Evolutionary conservation across 2,329 filamentous ascomycete species (phyloP).

Genomic region (Magnaporthales sp.): DNA sequence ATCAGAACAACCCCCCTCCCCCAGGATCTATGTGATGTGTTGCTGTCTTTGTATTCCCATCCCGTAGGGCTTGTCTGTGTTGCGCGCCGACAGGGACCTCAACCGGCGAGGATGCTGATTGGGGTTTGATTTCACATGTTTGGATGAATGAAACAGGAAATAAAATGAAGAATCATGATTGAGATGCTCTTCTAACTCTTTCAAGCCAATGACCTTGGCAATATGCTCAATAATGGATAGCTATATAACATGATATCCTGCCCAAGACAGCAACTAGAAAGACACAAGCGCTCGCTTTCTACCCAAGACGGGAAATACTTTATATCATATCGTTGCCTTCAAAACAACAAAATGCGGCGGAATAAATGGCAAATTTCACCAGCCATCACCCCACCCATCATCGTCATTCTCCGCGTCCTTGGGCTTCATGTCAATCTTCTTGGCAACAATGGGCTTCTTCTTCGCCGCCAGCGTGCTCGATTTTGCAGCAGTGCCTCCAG

Average conservation of each 20-base stretch:
- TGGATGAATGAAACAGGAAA: neutral
- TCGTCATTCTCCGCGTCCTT: constrained; percentile 48
- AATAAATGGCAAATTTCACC: constrained; percentile 28
- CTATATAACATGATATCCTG: constrained; percentile 1
- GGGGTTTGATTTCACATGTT: too few relatives aligned
- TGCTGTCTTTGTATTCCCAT: neutral
- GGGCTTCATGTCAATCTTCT: constrained; percentile 63
- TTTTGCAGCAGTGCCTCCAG: constrained; percentile 27
- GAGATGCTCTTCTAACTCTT: neutral
- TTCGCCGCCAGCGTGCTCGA: constrained; percentile 26
- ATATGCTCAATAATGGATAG: neutral
- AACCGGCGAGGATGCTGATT: too few relatives aligned
- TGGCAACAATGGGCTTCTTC: constrained; percentile 42
- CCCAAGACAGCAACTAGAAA: neutral
- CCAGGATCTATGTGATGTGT: neutral
- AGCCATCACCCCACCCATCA: constrained; percentile 59
- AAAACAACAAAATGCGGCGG: neutral
- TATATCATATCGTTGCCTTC: neutral
- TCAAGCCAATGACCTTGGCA: neutral
- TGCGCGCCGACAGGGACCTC: too few relatives aligned
- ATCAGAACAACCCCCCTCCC: too few relatives aligned
- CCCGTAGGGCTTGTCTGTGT: too few relatives aligned
- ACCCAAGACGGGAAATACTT: neutral
- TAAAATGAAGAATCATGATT: neutral
- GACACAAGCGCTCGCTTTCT: neutral